Base-by-base conservation (phyloP, 1,139 yeast species). In the Geotrichum histeridarum region DNA sequence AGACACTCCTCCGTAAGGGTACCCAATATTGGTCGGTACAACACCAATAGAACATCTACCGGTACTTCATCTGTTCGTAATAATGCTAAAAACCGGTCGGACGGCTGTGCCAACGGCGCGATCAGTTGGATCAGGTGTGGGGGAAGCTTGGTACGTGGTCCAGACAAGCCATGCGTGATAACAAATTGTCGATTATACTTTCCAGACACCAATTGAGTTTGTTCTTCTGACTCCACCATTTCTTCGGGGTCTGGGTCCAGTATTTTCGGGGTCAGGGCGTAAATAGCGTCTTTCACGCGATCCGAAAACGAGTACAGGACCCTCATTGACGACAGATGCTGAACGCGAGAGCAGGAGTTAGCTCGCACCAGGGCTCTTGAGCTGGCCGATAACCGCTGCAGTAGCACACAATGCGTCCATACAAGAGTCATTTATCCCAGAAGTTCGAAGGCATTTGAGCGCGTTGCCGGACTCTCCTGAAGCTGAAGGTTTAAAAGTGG, bases 191-290 rank as follows among this genome's bases (percentile, higher is more conserved):
- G 31, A 35, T 53, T 53, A 38, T 39, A 39, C 9, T 15, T 33
- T 4, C 53, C 55, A 18, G 42, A 45, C 7, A 42, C n/a, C 8
- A 27, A 11, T 22, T 18, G 22, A 8, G 39, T 37, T 33, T 12
- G 36, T 33, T 9, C n/a, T 39, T 39, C 17, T 27, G 43, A 2
- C n/a, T 27, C 17, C 9, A 22, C 15, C 14, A 15, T 9, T 9
- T 22, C 15, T 22, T 30, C 33, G 11, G 42, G 39, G 8, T 46
- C 47, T 9, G 30, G 11, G 7, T 39, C 46, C 4, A 42, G 47
- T 14, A 52, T 43, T 11, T 49, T 48, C 6, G 55, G 53, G 2
- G 53, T 47, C 22, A 53, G 45, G 14, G 55, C 55, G n/a, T 42
- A 31, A 8, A 53, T 37, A 11, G 50, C 53, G 27, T 45, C 51